Evolutionary conservation across 163 green algal species (phyloP).

Genomic region (Prototheca wickerhamii): DNA sequence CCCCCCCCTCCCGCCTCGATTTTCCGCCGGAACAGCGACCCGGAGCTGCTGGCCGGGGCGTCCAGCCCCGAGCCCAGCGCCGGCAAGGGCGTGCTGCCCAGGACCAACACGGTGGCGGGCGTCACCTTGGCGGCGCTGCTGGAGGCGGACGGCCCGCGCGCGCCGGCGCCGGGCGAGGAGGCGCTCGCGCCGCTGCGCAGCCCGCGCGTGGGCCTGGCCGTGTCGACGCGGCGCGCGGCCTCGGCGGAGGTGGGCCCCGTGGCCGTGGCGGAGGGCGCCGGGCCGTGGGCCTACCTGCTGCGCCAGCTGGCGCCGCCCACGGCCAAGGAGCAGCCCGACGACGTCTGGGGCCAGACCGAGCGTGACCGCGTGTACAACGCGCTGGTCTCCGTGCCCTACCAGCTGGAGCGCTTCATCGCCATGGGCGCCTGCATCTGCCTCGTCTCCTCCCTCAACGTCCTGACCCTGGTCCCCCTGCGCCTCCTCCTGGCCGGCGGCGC

Average conservation of each 20-base stretch:
- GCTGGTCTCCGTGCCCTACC: conserved; percentile 74
- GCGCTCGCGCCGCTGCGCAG: too few species aligned
- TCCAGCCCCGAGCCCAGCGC: too few species aligned
- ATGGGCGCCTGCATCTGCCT: conserved; percentile 72
- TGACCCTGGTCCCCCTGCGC: conserved; percentile 66
- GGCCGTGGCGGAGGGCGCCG: not conserved
- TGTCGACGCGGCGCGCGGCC: too few species aligned
- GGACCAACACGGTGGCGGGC: too few species aligned
- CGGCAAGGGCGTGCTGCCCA: too few species aligned
- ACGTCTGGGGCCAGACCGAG: conserved; percentile 73
- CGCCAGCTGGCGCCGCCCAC: conserved; percentile 47
- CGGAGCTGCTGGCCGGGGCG: too few species aligned
- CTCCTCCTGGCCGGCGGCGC: conserved; percentile 25
- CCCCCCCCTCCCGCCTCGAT: too few species aligned
- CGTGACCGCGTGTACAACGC: conserved; percentile 86
- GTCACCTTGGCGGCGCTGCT: too few species aligned
- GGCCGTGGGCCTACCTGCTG: conserved; percentile 19
- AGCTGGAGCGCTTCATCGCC: conserved; percentile 79
- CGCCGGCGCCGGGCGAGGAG: too few species aligned
- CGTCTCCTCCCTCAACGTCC: conserved; percentile 74
- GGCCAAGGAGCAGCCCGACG: conserved; percentile 27
- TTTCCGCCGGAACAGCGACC: too few species aligned
- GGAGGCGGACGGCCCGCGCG: too few species aligned
- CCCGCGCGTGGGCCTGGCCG: too few species aligned
- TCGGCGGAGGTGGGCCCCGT: not conserved